These are phyloP conservation scores for Dryas octopetala DNA, from an alignment of 306 rosid genomes.

Conservation along the genomic window DNA sequence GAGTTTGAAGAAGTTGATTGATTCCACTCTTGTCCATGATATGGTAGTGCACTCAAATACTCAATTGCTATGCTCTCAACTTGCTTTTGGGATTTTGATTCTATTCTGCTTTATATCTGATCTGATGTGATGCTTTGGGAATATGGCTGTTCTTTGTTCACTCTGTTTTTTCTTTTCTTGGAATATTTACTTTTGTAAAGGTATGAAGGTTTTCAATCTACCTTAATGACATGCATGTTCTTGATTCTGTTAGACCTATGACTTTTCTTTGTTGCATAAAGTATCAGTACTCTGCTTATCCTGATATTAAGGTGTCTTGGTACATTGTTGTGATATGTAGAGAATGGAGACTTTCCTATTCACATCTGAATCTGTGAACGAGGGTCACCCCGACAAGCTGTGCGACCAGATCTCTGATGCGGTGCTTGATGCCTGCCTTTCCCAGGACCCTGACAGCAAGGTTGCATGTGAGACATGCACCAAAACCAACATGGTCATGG, in stretches of 20 bases:
- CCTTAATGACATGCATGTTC: background rate
- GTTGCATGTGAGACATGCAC: conserved; percentile 99
- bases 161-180: conserved; percentile 3
- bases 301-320: conserved; percentile 18
- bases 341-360: conserved; percentile 91
- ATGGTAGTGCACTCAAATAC: too few species aligned
- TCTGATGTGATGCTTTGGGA: conserved; percentile 20
- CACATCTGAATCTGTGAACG: conserved; percentile 96
- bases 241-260: background rate
- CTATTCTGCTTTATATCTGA: conserved; percentile 22
- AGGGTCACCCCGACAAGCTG: conserved; percentile 99
- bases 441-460: conserved; percentile 97
- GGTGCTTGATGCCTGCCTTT: conserved; percentile 97
- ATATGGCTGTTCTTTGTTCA: conserved; percentile 14
- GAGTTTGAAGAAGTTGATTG: background rate
- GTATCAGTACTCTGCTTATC: background rate
- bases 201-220: too few species aligned
- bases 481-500: conserved; percentile 99
- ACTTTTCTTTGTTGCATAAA: background rate
- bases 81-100: conserved; percentile 23
- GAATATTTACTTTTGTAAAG: conserved; percentile 14
- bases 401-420: conserved; percentile 99
- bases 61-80: background rate
- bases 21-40: background rate
- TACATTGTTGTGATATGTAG: conserved; percentile 29